phyloP scores from a whole-genome alignment of 2,329 filamentous ascomycete species.

The Purpureocillium takamizusanense region DNA sequence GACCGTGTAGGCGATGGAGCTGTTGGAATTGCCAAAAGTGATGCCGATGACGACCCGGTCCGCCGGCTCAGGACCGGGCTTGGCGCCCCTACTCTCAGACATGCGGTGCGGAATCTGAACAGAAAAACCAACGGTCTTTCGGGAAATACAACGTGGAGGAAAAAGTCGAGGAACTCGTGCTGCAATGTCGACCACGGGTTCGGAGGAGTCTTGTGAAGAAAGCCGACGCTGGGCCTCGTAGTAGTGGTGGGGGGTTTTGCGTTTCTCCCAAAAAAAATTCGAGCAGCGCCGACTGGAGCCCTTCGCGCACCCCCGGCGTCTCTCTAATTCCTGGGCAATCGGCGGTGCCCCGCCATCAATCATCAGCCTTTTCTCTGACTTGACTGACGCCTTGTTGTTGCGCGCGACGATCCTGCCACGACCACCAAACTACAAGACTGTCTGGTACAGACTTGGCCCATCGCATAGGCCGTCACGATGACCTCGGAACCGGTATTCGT shows the following conservation, averaged over 20 bases:
- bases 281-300: slow-evolving; percentile 2
- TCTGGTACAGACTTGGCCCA: slow-evolving; percentile 2
- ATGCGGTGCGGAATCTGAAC: slow-evolving; percentile 20
- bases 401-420: no score
- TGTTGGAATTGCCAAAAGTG: slow-evolving; percentile 97
- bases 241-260: slow-evolving; percentile 7
- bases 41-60: slow-evolving; percentile 79
- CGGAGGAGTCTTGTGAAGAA: no score
- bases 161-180: slow-evolving; percentile 2
- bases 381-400: no score
- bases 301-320: neutral
- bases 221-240: neutral
- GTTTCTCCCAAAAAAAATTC: slow-evolving; percentile 12
- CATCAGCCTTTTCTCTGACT: neutral
- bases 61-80: slow-evolving; percentile 40
- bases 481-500: slow-evolving; percentile 53
- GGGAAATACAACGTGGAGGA: neutral
- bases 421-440: neutral
- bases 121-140: slow-evolving; percentile 1
- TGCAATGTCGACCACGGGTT: neutral
- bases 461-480: slow-evolving; percentile 29
- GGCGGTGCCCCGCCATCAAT: slow-evolving; percentile 2
- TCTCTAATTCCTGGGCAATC: neutral
- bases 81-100: slow-evolving; percentile 35
- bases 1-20: slow-evolving; percentile 86